Base-by-base conservation (phyloP, 2,329 filamentous ascomycete genomes). In the Talaromyces islandicus region DNA sequence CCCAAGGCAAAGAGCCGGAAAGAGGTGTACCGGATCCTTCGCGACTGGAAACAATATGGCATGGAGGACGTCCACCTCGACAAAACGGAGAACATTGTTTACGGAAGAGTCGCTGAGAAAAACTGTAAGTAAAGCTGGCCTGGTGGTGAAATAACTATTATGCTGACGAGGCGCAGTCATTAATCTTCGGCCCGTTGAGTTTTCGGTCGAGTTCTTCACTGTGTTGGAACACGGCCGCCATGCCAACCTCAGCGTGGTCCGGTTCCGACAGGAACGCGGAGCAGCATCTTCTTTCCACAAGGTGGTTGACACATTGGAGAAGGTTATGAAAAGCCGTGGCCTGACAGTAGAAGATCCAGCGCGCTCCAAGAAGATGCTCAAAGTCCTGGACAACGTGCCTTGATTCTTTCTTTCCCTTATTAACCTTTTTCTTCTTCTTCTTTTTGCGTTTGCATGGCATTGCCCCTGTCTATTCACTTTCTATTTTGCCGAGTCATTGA, bases 201-300 rank as follows among this genome's bases (percentile, higher is more conserved):
- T 97, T 74, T 89, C 91, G 17, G 86, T 88, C 41, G 91, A 97
- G 72, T 83, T 97, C 63, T 95, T 95, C 78, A 91, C 89, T 1
- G 88, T 96, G 41, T 88, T 96, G 63, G 90, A 96, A 76, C 89
- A 94, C 69, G 90, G 90, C 54, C 88, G 85, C 68, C 87, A 86
- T 64, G 87, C 85, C 52, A 88, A 88, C 53, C 82, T 97, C 58
- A 90, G 88, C 72, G 86, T 97, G 64, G 86, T 90, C 30, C 88
- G 91, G 38, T 91, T 97, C 72, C 93, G 90, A 1, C 92, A 97
- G 70, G 91, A 94, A 70, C 88, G 88, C 60, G 94, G 93, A n/a
- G 92, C 93, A 1, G 92, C 91, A 41, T 94, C 89, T 68, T 94
- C 89, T 66, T 96, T 97, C 77, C 84, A 91, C 71, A 87, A 86